Conservation (phyloP, 257 asterid genomes). For the Petunia axillaris region DNA sequence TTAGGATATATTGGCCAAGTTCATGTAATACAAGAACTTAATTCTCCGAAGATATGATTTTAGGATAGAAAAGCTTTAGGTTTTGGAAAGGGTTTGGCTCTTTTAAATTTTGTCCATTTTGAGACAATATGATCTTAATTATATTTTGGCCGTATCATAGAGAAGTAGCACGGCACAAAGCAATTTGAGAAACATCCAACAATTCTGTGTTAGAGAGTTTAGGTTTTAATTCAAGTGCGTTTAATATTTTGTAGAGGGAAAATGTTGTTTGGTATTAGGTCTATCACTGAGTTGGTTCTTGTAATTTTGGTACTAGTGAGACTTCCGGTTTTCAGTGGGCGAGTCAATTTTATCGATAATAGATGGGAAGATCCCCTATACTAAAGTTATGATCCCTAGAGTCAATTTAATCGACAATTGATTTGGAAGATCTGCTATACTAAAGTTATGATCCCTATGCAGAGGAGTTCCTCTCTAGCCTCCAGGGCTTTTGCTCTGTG, state of each 20-base stretch:
- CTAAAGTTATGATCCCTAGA: neutral
- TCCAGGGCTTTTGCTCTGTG: neutral
- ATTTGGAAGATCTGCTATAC: neutral
- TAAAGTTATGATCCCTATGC: neutral
- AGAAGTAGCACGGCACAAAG: neutral
- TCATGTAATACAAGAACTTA: neutral
- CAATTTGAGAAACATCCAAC: constrained; percentile 6
- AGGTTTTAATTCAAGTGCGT: neutral
- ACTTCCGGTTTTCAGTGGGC: neutral
- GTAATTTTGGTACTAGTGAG: neutral
- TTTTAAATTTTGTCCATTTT: constrained; percentile 11
- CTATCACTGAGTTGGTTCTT: neutral
- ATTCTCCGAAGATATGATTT: constrained; percentile 17
- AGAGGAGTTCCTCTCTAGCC: constrained; percentile 1
- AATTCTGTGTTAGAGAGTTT: neutral
- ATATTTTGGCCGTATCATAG: neutral
- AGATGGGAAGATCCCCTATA: constrained; percentile 5
- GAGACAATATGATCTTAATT: constrained; percentile 6
- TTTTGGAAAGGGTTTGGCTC: constrained; percentile 16
- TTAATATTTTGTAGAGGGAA: neutral
- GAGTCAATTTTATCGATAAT: neutral
- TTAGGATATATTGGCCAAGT: constrained; percentile 4
- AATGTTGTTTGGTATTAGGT: constrained; percentile 6
- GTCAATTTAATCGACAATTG: neutral
- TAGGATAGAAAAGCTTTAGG: neutral